A percentile compares a stretch with the other conserved stretches of the same genome.
These are phyloP conservation scores for Capsicum chinense DNA, from an alignment of 257 asterid species.

Conservation along the genomic window DNA sequence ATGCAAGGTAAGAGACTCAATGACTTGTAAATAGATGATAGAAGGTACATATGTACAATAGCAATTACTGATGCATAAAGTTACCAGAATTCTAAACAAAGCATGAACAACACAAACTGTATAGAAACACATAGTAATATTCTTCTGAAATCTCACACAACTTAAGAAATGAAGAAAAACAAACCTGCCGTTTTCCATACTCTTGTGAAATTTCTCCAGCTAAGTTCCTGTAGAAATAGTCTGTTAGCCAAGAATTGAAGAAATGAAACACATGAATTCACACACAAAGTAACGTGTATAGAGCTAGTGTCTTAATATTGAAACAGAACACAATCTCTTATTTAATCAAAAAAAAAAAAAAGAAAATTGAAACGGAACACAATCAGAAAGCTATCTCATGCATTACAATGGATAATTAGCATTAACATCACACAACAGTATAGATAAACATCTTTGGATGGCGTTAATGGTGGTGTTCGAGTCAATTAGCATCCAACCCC, in stretches of 20 bases:
- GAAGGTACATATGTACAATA: not conserved
- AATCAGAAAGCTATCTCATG: not conserved
- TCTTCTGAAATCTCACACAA: constrained; percentile 18
- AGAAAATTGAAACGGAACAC: not conserved
- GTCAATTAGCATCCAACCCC: not conserved
- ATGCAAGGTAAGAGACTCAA: not conserved
- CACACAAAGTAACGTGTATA: not conserved
- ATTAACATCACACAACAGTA: not conserved
- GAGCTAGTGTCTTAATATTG: not conserved
- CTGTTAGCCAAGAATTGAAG: not conserved
- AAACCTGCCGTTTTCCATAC: constrained; percentile 79
- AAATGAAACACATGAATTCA: constrained; percentile 1
- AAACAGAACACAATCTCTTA: not conserved
- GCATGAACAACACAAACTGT: not conserved
- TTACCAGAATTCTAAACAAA: not conserved
- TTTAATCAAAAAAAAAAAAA: too few species aligned
- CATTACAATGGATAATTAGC: not conserved
- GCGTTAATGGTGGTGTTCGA: not conserved
- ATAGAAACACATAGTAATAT: not conserved
- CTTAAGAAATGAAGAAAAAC: constrained; percentile 29
- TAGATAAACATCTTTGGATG: not conserved
- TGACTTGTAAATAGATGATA: constrained; percentile 11
- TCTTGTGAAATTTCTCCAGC: constrained; percentile 93
- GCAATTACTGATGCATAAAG: constrained; percentile 10
- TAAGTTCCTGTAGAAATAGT: constrained; percentile 65